Evolutionary conservation across 2,329 filamentous ascomycete species (phyloP), one percentile per base, ranked within the genome.

Genomic region (Aspergillus luchuensis): DNA sequence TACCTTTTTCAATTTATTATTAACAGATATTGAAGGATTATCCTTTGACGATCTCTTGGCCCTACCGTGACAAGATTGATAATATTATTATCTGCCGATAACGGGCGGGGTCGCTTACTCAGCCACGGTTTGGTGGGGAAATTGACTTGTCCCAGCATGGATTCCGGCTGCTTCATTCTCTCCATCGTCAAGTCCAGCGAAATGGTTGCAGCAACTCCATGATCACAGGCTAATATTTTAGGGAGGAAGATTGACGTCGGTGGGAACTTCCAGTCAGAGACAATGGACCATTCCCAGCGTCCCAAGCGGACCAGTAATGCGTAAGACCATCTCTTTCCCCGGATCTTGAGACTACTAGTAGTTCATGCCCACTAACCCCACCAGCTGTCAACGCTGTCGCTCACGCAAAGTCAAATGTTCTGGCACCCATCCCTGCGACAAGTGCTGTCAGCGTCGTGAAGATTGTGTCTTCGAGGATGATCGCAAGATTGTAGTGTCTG

Each of bases 401-500:
- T 68, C 71, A 57, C 74, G 74, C 54, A 78, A 78, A 61, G 75
- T 77, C 47, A 76, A 74, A 64, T 78, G 75, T 63, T 74, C 73
- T 7, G 75, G 74, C 15, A 63, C 65, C 5, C 69, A 73, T 52
- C 76, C 75, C 3, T 78, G 76, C 60, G 72, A 74, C 50, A 71
- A 73, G 21, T 79, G 76, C 63, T 71, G 64, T 30, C 73, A 74
- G 57, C 70, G 76, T 47, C 71, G 68, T n/a, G 70, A 74, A 10
- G 62, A 68, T 4, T 78, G 76, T 59, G 69, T 68, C 21, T 78
- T 78, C 49, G 74, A 78, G 49, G 72, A 74, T 39, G 76, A 79
- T 39, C 75, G 79, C 36, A 80, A 81, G 59, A 72, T 81, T 23
- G 67, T 80, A 7, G 78, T 81, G 2, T 79, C 78, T 8, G 72